Conservation (phyloP, 768 basidiomycete species). For the Boletus tylopilopsis region DNA sequence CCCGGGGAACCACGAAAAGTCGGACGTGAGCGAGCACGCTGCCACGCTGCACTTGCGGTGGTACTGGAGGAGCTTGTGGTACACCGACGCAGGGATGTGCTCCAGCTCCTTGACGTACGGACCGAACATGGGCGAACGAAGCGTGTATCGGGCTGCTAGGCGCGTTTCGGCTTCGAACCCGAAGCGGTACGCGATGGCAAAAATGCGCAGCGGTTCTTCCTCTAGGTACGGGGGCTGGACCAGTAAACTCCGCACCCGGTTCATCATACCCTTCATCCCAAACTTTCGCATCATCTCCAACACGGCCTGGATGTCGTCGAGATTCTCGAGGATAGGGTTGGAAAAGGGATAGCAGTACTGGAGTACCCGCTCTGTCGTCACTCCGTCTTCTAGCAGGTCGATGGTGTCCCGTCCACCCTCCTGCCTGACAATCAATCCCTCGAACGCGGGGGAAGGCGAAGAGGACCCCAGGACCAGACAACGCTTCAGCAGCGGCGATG, state of each 20-base stretch:
- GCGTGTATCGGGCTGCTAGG: conserved; percentile 34
- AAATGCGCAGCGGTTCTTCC: conserved; percentile 34
- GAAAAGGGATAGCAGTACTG: conserved; percentile 37
- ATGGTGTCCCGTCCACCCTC: conserved; percentile 26
- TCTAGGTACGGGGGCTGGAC: conserved; percentile 25
- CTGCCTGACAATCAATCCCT: conserved; percentile 20
- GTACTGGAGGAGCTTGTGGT: conserved; percentile 36
- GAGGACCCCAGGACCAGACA: conserved; percentile 23
- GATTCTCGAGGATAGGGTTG: conserved; percentile 29
- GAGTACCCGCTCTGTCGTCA: conserved; percentile 32
- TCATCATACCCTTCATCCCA: conserved; percentile 32
- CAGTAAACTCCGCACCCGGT: conserved; percentile 28
- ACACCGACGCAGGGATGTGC: conserved; percentile 34
- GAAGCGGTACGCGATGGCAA: conserved; percentile 39
- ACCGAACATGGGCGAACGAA: conserved; percentile 34
- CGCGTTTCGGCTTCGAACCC: conserved; percentile 31
- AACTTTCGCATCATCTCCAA: conserved; percentile 39
- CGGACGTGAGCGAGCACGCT: conserved; percentile 29
- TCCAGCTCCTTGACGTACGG: conserved; percentile 35
- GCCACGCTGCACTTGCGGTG: conserved; percentile 33
- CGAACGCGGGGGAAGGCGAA: conserved; percentile 28
- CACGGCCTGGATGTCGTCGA: conserved; percentile 34
- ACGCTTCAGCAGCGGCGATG: conserved; percentile 40
- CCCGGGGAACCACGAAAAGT: conserved; percentile 35
- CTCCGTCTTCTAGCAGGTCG: conserved; percentile 31